A percentile compares a stretch with the other conserved stretches of the same genome.
These are phyloP conservation scores for Marasmius tenuissimus DNA, from an alignment of 1,284 basidiomycete species.

Conservation along the genomic window DNA sequence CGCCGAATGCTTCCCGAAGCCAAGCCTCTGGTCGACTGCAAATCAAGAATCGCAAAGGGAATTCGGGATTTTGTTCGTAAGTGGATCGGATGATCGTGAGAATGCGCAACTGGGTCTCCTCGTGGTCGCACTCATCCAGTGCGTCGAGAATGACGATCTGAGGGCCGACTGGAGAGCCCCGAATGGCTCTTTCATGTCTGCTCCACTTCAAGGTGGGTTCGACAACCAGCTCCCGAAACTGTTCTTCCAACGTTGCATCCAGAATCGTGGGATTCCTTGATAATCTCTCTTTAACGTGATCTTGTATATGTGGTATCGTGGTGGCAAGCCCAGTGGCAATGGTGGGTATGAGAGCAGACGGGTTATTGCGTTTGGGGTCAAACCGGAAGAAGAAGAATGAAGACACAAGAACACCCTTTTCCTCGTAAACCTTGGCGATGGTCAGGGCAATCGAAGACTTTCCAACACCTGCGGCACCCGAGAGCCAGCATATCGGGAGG, in stretches of 20 bases:
- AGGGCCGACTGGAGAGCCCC: neutral
- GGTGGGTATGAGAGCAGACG: neutral
- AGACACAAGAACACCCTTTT: neutral
- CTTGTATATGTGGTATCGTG: neutral
- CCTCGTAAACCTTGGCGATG: slow-evolving; percentile 9
- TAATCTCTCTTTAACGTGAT: neutral
- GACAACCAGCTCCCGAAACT: neutral
- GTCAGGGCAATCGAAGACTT: slow-evolving; percentile 20
- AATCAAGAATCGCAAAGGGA: slow-evolving; percentile 18
- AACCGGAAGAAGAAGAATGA: slow-evolving; percentile 18
- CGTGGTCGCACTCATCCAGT: slow-evolving; percentile 16
- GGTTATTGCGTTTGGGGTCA: neutral
- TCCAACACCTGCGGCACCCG: slow-evolving; percentile 16
- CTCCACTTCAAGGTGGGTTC: too few relatives aligned
- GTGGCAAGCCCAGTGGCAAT: neutral
- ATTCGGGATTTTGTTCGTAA: neutral
- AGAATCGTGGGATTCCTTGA: neutral
- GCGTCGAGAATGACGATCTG: slow-evolving; percentile 15
- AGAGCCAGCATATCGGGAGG: slow-evolving; percentile 14
- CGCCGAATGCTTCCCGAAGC: slow-evolving; percentile 13
- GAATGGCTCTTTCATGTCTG: too few relatives aligned
- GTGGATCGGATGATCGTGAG: neutral
- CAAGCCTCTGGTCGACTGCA: slow-evolving; percentile 18
- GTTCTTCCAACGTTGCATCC: neutral
- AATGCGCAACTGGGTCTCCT: neutral